phyloP scores from a whole-genome alignment of 176 grass and related monocot genomes.

The Musa beccarii region DNA sequence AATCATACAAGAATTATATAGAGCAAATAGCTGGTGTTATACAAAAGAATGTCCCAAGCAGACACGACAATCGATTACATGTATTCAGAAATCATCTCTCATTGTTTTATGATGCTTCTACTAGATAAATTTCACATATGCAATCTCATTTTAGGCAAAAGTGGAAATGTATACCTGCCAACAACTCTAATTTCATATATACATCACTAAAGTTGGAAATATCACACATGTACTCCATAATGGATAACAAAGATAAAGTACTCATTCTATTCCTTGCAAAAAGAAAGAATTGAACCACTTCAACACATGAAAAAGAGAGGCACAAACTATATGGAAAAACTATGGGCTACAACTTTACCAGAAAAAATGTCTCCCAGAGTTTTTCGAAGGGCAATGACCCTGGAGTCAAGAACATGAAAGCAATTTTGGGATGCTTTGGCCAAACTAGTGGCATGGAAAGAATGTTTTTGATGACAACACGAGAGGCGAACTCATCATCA shows the following conservation, averaged over 20 bases:
- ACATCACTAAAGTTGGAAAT: no score
- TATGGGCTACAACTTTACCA: constrained; percentile 34
- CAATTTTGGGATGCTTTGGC: constrained; percentile 70
- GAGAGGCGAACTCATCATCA: constrained; percentile 69
- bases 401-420: constrained; percentile 93
- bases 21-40: no score
- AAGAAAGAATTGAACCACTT: not conserved
- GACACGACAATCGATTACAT: no score
- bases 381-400: constrained; percentile 87
- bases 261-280: not conserved
- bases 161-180: no score
- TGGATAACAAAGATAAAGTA: not conserved
- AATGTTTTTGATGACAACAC: constrained; percentile 57
- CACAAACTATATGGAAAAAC: not conserved
- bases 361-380: constrained; percentile 89
- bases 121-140: no score
- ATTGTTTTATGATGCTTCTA: no score
- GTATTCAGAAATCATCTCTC: no score
- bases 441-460: constrained; percentile 51
- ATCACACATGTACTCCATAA: no score
- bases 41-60: no score
- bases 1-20: constrained; percentile 1
- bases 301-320: not conserved
- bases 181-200: no score
- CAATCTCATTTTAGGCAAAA: no score